These are phyloP conservation scores for Penicillium crystallinum DNA, from an alignment of 495 filamentous ascomycete species.

Conservation along the genomic window DNA sequence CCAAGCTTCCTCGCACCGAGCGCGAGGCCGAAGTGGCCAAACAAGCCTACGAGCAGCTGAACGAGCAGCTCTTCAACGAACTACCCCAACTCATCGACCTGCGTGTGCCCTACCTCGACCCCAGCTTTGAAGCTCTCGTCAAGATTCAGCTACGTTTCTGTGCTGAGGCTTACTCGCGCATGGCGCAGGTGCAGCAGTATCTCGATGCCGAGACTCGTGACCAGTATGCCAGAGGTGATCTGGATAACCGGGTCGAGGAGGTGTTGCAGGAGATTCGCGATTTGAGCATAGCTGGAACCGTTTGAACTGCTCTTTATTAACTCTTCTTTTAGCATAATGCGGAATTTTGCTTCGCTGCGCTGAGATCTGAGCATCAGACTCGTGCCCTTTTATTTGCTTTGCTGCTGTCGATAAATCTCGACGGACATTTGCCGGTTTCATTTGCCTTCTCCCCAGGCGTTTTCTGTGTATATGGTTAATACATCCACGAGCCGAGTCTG, in stretches of 20 bases:
- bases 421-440: background rate
- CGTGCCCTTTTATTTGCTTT: constrained; percentile 5
- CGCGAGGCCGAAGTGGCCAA: constrained; percentile 92
- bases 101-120: constrained; percentile 93
- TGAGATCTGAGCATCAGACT: background rate
- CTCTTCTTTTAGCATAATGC: background rate
- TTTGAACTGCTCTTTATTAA: constrained; percentile 32
- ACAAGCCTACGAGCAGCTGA: constrained; percentile 88
- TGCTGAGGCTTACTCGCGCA: constrained; percentile 90
- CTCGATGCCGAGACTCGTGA: constrained; percentile 94
- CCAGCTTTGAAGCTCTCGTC: constrained; percentile 92
- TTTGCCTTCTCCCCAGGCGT: constrained; percentile 3
- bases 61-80: constrained; percentile 89
- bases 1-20: constrained; percentile 88
- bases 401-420: background rate
- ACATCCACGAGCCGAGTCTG: background rate
- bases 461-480: constrained; percentile 11
- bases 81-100: constrained; percentile 97
- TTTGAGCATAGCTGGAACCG: constrained; percentile 82
- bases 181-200: constrained; percentile 99
- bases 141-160: constrained; percentile 98
- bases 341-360: constrained; percentile 3
- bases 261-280: constrained; percentile 96
- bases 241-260: constrained; percentile 90
- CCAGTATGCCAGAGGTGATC: constrained; percentile 88